Evolutionary conservation across 805 yeast species (phyloP).

Genomic region (Grigorovia transvaalensis): DNA sequence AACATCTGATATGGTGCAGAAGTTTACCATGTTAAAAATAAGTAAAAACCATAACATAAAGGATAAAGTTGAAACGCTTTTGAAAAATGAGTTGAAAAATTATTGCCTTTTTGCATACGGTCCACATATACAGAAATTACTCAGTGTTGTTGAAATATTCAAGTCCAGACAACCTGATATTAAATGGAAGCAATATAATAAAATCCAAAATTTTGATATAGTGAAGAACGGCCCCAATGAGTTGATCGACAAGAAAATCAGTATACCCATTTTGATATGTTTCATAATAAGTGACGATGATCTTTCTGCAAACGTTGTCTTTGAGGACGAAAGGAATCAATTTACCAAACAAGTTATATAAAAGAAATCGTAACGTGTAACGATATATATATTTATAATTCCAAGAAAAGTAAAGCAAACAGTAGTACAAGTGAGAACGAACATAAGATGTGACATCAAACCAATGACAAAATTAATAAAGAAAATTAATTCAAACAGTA

Average conservation of each 20-base stretch:
- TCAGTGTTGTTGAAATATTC: constrained; percentile 18
- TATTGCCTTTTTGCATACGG: constrained; percentile 19
- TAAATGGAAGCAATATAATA: constrained; percentile 16
- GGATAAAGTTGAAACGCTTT: neutral
- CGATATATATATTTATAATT: no score
- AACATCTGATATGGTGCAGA: neutral
- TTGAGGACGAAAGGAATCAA: constrained; percentile 5
- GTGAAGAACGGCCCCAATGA: constrained; percentile 19
- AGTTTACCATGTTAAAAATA: neutral
- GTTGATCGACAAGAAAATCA: constrained; percentile 15
- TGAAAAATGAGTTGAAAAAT: neutral
- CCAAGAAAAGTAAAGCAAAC: neutral
- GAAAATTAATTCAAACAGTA: constrained; percentile 1
- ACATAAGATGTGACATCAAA: constrained; percentile 20
- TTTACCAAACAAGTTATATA: constrained; percentile 9
- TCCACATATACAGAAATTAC: constrained; percentile 19
- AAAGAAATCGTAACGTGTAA: no score
- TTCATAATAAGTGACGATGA: constrained; percentile 3
- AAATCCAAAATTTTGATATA: constrained; percentile 12
- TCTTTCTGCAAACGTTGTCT: neutral
- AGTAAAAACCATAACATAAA: neutral
- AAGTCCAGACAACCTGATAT: constrained; percentile 6
- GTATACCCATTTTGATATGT: constrained; percentile 16
- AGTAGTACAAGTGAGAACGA: neutral
- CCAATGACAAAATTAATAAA: constrained; percentile 9